Base-by-base conservation (phyloP, 2,329 filamentous ascomycete genomes). In the Talaromyces funiculosus region DNA sequence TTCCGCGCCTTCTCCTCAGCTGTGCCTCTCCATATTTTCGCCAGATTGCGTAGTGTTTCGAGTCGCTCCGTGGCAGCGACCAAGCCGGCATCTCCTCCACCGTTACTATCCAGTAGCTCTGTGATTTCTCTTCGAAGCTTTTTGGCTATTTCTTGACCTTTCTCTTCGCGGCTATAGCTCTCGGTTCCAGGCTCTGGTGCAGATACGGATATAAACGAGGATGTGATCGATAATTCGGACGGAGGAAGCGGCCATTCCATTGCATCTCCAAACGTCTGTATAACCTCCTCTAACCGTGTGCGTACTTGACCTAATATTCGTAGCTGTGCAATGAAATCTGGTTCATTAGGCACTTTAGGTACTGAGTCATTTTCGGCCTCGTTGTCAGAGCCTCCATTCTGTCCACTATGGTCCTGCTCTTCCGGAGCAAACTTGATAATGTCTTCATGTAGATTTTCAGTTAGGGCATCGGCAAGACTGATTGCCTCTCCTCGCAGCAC, bases 171-270 rank as follows among this genome's bases (percentile, higher is more conserved):
- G 67, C 85, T 88, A 63, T 89, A 83, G 65, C 82, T 81, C 66
- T 83, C 82, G 61, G 76, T 82, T 18, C 86, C 87, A 0, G 86
- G 83, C 59, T 93, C 90, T 0, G 93, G 92, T 0, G 89, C 90
- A 0, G 92, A 96, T 12, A 97, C 91, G 5, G 90, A 95, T 51
- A 97, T 86, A 69, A 97, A 92, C 0, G 90, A 92, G 0, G 90
- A 93, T 49, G 88, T 85, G 60, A 95, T 84, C 0, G 90, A 93
- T 12, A 92, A 77, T 71, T 96, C 92, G 0, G 90, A 95, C 0
- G 93, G 92, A 0, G 93, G 90, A 54, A 97, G 86, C 0, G 90
- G 89, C 82, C 96, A 97, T 67, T 95, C 89, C 90, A 97, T 96
- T 33, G 94, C 93, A 67, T 95, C 89, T 42, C 92, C 93, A 73